Evolutionary conservation across 2,329 filamentous ascomycete species (phyloP).

Genomic region (Diaporthe sp.): DNA sequence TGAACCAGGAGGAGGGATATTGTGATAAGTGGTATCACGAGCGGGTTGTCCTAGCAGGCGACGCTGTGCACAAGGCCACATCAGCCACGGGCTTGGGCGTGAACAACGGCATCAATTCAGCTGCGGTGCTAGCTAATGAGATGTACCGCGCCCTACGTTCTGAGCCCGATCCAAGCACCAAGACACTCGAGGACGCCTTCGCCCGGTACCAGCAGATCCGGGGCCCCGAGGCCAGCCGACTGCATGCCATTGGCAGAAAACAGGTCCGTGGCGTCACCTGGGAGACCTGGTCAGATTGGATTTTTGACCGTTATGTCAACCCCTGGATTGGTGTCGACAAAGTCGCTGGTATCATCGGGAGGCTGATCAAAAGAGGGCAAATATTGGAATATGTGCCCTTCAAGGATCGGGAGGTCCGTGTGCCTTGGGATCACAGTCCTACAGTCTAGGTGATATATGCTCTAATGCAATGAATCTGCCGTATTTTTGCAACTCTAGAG

Average conservation of each 20-base stretch:
- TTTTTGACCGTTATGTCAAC: not conserved
- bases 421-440: not conserved
- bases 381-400: constrained; percentile 3
- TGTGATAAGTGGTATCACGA: constrained; percentile 18
- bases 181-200: not conserved
- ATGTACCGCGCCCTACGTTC: not conserved
- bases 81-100: not conserved
- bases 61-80: constrained; percentile 5
- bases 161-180: not conserved
- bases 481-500: no score
- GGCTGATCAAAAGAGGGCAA: not conserved
- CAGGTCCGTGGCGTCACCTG: not conserved
- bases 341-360: not conserved
- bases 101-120: constrained; percentile 1
- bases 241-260: not conserved
- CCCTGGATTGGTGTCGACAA: not conserved
- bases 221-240: not conserved
- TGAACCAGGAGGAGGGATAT: constrained; percentile 18
- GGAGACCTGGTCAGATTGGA: not conserved
- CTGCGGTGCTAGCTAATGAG: constrained; percentile 4
- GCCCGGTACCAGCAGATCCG: not conserved
- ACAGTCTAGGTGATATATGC: not conserved
- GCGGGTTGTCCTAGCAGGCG: not conserved
- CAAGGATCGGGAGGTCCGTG: not conserved
- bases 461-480: not conserved